Evolutionary conservation across 2,329 filamentous ascomycete genomes (phyloP), one percentile per base, ranked within the genome.

Genomic region (Penicillium sp.): DNA sequence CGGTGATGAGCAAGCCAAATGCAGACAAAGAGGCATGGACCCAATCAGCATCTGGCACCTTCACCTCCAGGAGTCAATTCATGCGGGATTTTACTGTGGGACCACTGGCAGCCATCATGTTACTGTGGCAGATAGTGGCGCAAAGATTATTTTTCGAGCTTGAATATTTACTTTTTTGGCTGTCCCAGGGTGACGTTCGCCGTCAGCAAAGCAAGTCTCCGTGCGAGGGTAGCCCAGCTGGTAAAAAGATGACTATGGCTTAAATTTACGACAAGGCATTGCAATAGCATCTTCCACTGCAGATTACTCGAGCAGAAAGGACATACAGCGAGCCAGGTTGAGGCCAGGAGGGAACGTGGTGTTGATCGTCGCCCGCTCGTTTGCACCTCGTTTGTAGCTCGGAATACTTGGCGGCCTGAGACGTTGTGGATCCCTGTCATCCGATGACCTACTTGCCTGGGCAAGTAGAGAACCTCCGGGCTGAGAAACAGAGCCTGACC

Each of bases 41-140:
- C 60, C 49, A 57, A 57, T 53, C 48, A 61, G 6, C 41, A 15
- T n/a, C 29, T 31, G 21, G 50, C 48, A 29, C 26, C 57, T 58
- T 58, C 60, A 58, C 51, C 21, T 15, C 30, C 7, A 29, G 45
- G 3, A 19, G 44, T 8, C 19, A 56, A 11, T 50, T 35, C 26
- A 38, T 56, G 23, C 35, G 35, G 46, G 53, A 61, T 52, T 58
- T 56, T 7, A 56, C 30, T 53, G 52, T 56, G 52, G 38, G 47
- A 30, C 53, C 38, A 47, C 26, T 17, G 5, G 26, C 26, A 26
- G 26, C 5, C 26, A 26, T 26, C 26, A 23, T 31, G 23, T 9
- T 41, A 15, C 35, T 41, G 35, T 41, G 46, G 23, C 48, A 46
- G 19, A 30, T 21, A 26, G 49, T 54, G 29, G 57, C 30, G 45